A percentile compares a stretch with the other conserved stretches of the same genome.
Evolutionary conservation across 140 eudicot genomes (phyloP).

Genomic region (Oenanthe javanica): DNA sequence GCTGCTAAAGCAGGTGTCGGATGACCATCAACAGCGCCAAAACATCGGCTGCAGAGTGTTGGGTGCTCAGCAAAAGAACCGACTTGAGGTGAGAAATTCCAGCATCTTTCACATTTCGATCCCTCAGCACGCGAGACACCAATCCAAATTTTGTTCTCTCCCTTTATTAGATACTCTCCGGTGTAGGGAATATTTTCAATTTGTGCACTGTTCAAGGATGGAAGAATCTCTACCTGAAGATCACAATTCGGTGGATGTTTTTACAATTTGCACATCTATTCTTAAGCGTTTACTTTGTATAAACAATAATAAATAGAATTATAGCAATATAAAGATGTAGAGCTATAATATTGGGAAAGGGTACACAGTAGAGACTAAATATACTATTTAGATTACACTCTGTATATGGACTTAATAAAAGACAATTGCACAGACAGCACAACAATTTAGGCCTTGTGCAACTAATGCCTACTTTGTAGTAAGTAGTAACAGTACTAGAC

Average conservation of each 20-base stretch:
- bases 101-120: constrained; percentile 69
- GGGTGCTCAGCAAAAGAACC: constrained; percentile 15
- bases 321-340: constrained; percentile 1
- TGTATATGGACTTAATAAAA: not conserved
- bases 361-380: not conserved
- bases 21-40: constrained; percentile 2
- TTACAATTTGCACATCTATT: too few relatives aligned
- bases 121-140: constrained; percentile 90
- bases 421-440: not conserved
- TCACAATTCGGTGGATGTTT: not conserved
- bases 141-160: constrained; percentile 70
- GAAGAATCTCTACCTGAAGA: constrained; percentile 71
- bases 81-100: constrained; percentile 15
- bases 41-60: constrained; percentile 11
- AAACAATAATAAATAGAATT: not conserved
- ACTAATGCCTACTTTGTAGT: not conserved
- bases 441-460: not conserved
- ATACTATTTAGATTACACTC: not conserved
- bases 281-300: not conserved
- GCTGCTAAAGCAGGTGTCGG: constrained; percentile 7
- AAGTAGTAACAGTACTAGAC: not conserved
- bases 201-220: constrained; percentile 31
- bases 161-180: constrained; percentile 63
- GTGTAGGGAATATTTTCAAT: constrained; percentile 39
- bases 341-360: not conserved